Conservation (phyloP, 2,329 filamentous ascomycete species). For the Aureobasidium sp. region DNA sequence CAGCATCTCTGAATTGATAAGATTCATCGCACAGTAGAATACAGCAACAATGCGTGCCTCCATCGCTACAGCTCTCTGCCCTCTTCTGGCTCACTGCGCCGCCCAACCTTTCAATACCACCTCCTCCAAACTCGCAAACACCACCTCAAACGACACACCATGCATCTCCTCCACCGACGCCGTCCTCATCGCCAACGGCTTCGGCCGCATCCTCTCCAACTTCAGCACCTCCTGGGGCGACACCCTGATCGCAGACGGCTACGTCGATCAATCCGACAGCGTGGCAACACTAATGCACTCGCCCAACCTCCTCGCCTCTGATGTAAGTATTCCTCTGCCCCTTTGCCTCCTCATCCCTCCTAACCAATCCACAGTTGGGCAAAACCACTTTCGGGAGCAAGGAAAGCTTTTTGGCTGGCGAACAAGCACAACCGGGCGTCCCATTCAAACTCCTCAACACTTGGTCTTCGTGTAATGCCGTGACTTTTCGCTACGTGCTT, state of each 20-base stretch:
- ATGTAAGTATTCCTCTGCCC: background rate
- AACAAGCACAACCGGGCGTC: constrained; percentile 26
- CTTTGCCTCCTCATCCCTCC: too few relatives aligned
- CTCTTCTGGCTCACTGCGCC: background rate
- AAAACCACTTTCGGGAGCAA: constrained; percentile 23
- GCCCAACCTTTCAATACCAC: background rate
- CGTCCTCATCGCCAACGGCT: constrained; percentile 24
- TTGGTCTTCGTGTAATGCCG: constrained; percentile 24
- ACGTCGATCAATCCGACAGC: constrained; percentile 28
- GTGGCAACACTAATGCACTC: constrained; percentile 27
- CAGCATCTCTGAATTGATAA: background rate
- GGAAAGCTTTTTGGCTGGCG: constrained; percentile 24
- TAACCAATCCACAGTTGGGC: background rate
- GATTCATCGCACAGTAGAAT: background rate
- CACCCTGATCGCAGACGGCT: constrained; percentile 21
- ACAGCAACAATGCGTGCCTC: background rate
- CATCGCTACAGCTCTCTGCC: background rate
- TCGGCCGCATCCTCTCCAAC: constrained; percentile 24
- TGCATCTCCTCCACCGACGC: constrained; percentile 19
- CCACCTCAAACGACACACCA: background rate
- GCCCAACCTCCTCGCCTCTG: background rate
- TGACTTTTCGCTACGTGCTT: constrained; percentile 26
- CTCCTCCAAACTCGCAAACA: background rate
- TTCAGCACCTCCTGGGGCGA: constrained; percentile 24
- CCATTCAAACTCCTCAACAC: constrained; percentile 27